Percentiles rank a stretch among this genome's conserved stretches.
phyloP scores from a whole-genome alignment of 1,139 yeast genomes.

The Suhomyces anneliseae region DNA sequence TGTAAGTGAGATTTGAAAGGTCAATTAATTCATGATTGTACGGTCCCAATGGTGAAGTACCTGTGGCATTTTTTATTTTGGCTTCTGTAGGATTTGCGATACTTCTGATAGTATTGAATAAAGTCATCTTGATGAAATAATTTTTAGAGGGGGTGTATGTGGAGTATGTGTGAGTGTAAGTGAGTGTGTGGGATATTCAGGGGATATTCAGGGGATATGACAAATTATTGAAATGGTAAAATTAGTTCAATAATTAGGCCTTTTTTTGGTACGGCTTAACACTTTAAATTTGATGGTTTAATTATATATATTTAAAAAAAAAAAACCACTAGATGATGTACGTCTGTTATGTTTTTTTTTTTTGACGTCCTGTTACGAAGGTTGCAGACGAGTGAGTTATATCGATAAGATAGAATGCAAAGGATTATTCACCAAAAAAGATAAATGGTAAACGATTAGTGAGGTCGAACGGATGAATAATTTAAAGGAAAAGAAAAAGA shows the following conservation, averaged over 20 bases:
- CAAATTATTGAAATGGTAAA: no score
- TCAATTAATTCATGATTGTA: slow-evolving; percentile 38
- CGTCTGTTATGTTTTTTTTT: background rate
- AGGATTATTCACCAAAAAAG: no score
- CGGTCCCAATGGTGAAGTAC: slow-evolving; percentile 41
- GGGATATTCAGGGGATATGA: no score
- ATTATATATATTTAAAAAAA: no score
- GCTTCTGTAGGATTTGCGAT: slow-evolving; percentile 16
- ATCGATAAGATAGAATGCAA: no score
- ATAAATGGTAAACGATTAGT: no score
- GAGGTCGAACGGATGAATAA: no score
- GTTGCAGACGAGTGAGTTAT: background rate
- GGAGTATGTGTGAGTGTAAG: background rate
- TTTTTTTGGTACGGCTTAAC: no score
- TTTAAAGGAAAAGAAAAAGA: no score
- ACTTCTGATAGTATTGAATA: slow-evolving; percentile 3
- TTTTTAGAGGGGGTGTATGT: background rate
- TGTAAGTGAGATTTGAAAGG: slow-evolving; percentile 30
- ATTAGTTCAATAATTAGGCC: no score
- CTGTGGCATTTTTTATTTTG: slow-evolving; percentile 28
- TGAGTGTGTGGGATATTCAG: no score
- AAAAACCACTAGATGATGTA: background rate
- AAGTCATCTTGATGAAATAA: background rate
- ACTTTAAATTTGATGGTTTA: no score
- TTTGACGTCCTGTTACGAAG: background rate